These are phyloP conservation scores for Hanseniaspora thailandica DNA, from an alignment of 805 yeast genomes.

Conservation along the genomic window DNA sequence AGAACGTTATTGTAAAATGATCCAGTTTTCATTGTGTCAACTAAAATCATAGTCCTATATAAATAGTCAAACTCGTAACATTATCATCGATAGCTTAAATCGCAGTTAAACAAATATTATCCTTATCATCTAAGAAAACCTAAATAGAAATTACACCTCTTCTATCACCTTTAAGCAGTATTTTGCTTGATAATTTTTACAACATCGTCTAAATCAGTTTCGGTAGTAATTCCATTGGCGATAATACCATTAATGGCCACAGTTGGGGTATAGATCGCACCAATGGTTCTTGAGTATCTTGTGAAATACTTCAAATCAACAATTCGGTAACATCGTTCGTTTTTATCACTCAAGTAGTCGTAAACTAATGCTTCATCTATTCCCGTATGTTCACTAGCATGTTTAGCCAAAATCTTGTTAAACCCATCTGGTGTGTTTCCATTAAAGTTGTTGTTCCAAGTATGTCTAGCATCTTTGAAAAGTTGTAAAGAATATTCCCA, in stretches of 20 bases:
- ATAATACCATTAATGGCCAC: conserved; percentile 59
- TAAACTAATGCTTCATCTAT: conserved; percentile 26
- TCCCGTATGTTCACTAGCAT: conserved; percentile 37
- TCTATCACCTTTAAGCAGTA: no score
- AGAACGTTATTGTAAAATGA: no score
- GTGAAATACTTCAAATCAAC: conserved; percentile 64
- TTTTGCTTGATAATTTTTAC: conserved; percentile 20
- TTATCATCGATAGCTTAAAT: no score
- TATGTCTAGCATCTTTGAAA: conserved; percentile 43
- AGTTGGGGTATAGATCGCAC: conserved; percentile 79
- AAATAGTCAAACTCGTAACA: no score
- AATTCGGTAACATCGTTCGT: conserved; percentile 27
- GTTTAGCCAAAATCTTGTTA: conserved; percentile 40
- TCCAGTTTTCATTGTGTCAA: no score
- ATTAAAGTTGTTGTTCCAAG: conserved; percentile 46
- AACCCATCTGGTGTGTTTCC: conserved; percentile 45
- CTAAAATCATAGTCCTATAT: no score
- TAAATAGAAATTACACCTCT: no score
- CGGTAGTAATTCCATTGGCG: conserved; percentile 47
- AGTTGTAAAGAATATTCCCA: conserved; percentile 47
- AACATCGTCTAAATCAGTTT: conserved; percentile 39
- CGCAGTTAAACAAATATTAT: no score
- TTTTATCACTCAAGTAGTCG: conserved; percentile 24
- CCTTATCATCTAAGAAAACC: no score
- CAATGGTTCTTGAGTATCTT: conserved; percentile 59